Evolutionary conservation across 2,329 filamentous ascomycete genomes (phyloP).

Genomic region (Calonectria hongkongensis): DNA sequence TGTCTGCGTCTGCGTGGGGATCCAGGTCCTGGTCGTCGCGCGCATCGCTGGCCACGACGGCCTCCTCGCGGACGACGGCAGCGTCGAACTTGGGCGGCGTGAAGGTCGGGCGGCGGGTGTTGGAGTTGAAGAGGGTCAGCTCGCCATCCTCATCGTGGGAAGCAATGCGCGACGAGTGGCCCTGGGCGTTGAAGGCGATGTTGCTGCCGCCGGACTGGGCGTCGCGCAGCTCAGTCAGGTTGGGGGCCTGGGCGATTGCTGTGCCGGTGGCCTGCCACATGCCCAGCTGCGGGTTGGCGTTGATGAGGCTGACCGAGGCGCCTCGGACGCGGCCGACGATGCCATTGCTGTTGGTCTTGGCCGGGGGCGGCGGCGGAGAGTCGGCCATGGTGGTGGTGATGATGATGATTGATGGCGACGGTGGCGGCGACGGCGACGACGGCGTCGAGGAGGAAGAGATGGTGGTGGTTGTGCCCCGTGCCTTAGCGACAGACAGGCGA

Average conservation of each 20-base stretch:
- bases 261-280: slow-evolving; percentile 58
- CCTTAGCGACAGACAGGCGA: neutral
- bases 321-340: slow-evolving; percentile 52
- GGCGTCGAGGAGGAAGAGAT: neutral
- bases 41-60: slow-evolving; percentile 1
- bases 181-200: slow-evolving; percentile 55
- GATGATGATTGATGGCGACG: neutral
- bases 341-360: slow-evolving; percentile 23
- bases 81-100: slow-evolving; percentile 35
- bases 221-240: slow-evolving; percentile 55
- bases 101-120: slow-evolving; percentile 28
- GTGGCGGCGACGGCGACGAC: neutral
- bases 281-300: slow-evolving; percentile 55
- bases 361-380: neutral
- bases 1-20: neutral
- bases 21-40: neutral
- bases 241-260: slow-evolving; percentile 56
- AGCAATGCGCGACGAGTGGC: slow-evolving; percentile 54
- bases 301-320: slow-evolving; percentile 54
- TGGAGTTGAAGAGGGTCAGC: slow-evolving; percentile 46
- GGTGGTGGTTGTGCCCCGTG: neutral
- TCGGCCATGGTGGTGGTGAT: slow-evolving; percentile 1
- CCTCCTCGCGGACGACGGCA: slow-evolving; percentile 2
- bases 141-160: slow-evolving; percentile 50
- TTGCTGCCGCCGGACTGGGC: slow-evolving; percentile 52